These are phyloP conservation scores for Colletotrichum sp. DNA, from an alignment of 2,329 filamentous ascomycete genomes.

Conservation along the genomic window DNA sequence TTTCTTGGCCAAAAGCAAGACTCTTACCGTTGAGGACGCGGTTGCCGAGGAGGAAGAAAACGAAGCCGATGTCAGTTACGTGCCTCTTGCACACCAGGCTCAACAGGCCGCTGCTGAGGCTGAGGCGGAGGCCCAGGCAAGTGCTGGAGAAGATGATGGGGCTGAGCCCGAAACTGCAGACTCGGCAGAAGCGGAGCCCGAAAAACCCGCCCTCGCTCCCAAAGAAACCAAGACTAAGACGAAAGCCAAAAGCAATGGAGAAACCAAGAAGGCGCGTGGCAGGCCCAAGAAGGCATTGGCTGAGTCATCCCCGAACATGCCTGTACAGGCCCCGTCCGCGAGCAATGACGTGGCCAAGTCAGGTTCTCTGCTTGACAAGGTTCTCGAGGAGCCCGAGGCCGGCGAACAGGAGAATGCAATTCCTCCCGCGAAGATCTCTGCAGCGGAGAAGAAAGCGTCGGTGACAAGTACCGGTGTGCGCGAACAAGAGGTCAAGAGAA, in stretches of 20 bases:
- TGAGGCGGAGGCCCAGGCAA: constrained; percentile 7
- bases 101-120: background rate
- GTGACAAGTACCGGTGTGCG: constrained; percentile 34
- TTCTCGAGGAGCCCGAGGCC: constrained; percentile 39
- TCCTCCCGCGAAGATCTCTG: constrained; percentile 32
- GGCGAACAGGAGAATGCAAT: constrained; percentile 29
- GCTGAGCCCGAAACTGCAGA: background rate
- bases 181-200: background rate
- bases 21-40: constrained; percentile 40
- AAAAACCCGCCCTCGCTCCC: constrained; percentile 19
- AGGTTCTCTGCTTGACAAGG: constrained; percentile 41
- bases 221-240: constrained; percentile 28
- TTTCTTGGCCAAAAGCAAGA: constrained; percentile 80
- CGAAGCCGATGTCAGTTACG: constrained; percentile 18
- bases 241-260: constrained; percentile 9
- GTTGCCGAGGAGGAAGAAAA: constrained; percentile 41
- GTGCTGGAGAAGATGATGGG: background rate
- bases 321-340: constrained; percentile 25
- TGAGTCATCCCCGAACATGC: constrained; percentile 51
- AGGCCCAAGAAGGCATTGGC: constrained; percentile 51
- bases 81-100: constrained; percentile 8
- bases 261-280: constrained; percentile 44
- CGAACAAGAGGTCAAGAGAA: constrained; percentile 57
- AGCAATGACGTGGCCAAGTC: constrained; percentile 35
- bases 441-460: constrained; percentile 12